Conservation (phyloP, 192 early-diverging fungal species). For the Diversispora eburnea region DNA sequence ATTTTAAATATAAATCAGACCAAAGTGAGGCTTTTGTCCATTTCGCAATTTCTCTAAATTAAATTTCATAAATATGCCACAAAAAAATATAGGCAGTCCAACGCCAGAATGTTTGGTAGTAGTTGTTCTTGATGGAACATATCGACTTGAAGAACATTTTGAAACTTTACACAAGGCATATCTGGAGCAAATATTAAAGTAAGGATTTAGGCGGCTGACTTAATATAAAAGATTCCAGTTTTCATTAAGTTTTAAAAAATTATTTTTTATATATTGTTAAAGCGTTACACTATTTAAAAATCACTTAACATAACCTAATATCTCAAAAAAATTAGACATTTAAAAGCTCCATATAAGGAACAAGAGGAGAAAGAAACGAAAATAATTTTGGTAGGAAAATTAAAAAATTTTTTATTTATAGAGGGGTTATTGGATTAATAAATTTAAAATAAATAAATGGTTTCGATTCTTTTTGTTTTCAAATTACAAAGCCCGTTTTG, state of each 20-base stretch:
- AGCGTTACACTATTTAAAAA: too few species aligned
- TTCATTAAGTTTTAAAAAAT: too few species aligned
- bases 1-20: too few species aligned
- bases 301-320: not conserved
- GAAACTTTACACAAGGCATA: conserved; percentile 37
- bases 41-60: too few species aligned
- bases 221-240: too few species aligned
- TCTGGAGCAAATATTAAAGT: conserved; percentile 45
- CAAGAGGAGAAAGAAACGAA: conserved; percentile 37
- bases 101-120: conserved; percentile 28
- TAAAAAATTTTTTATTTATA: not conserved
- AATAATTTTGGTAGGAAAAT: conserved; percentile 35
- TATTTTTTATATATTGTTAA: too few species aligned
- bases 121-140: conserved; percentile 48
- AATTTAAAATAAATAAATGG: too few species aligned
- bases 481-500: conserved; percentile 39
- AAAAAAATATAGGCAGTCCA: not conserved
- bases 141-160: conserved; percentile 38
- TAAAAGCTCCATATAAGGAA: conserved; percentile 36
- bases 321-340: conserved; percentile 30
- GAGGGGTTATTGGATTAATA: not conserved
- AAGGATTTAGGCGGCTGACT: not conserved
- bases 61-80: not conserved
- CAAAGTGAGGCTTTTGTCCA: too few species aligned
- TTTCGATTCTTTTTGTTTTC: not conserved